Evolutionary conservation across 495 filamentous ascomycete genomes (phyloP).

Genomic region (Bathelium albidoporum): DNA sequence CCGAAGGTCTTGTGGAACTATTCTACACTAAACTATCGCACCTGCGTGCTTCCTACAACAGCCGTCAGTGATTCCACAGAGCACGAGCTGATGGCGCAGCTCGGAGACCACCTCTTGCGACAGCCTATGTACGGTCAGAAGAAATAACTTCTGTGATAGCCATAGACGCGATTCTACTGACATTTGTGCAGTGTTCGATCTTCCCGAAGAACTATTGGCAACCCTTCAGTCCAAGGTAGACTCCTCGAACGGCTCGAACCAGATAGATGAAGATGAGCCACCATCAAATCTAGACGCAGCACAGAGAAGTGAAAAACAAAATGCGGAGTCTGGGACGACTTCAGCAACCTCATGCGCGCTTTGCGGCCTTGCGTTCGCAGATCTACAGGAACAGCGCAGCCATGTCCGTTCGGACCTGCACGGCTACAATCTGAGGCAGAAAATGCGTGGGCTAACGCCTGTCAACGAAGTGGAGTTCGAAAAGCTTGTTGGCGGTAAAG

Average conservation of each 20-base stretch:
- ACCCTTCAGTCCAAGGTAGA: slow-evolving; percentile 41
- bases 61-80: background rate
- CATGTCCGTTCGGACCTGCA: slow-evolving; percentile 91
- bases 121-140: background rate
- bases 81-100: background rate
- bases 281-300: slow-evolving; percentile 15
- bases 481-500: slow-evolving; percentile 53
- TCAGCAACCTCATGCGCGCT: slow-evolving; percentile 64
- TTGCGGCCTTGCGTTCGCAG: slow-evolving; percentile 59
- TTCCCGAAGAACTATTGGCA: slow-evolving; percentile 65
- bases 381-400: slow-evolving; percentile 68
- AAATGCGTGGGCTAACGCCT: slow-evolving; percentile 54
- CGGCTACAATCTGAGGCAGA: slow-evolving; percentile 87
- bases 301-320: slow-evolving; percentile 28
- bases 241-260: background rate
- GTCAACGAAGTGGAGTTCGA: slow-evolving; percentile 75
- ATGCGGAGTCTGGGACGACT: slow-evolving; percentile 45
- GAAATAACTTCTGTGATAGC: no score
- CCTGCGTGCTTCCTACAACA: no score
- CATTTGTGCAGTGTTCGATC: slow-evolving; percentile 61
- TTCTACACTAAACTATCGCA: no score
- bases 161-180: background rate
- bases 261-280: slow-evolving; percentile 6
- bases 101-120: background rate
- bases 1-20: no score